Evolutionary conservation across 495 filamentous ascomycete genomes (phyloP).

Genomic region (Lasiosphaeria ovina): DNA sequence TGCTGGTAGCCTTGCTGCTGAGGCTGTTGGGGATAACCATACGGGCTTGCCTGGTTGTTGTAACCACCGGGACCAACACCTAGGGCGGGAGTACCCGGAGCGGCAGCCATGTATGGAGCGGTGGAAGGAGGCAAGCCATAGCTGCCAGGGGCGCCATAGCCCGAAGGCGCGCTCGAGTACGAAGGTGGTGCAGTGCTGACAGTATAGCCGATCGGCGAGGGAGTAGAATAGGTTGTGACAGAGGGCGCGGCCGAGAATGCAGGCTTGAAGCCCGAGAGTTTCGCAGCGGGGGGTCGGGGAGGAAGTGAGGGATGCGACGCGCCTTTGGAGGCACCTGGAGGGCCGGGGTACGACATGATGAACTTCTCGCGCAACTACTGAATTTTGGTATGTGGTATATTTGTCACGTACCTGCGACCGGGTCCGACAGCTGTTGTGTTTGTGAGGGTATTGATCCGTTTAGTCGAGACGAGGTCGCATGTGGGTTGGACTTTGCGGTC

Average conservation of each 20-base stretch:
- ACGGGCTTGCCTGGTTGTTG: constrained; percentile 34
- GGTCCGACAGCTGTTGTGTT: constrained; percentile 6
- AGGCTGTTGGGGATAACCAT: constrained; percentile 45
- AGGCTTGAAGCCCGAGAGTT: constrained; percentile 58
- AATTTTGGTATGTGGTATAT: constrained; percentile 27
- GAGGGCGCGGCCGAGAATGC: constrained; percentile 48
- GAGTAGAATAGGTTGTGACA: constrained; percentile 14
- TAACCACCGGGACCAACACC: constrained; percentile 30
- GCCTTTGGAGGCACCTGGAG: constrained; percentile 73
- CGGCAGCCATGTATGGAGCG: constrained; percentile 35
- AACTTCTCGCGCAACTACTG: constrained; percentile 58
- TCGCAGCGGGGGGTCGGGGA: constrained; percentile 73
- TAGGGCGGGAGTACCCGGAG: constrained; percentile 28
- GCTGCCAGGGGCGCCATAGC: constrained; percentile 35
- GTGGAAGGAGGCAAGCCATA: constrained; percentile 37
- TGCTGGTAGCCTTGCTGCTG: constrained; percentile 15
- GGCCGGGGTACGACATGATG: constrained; percentile 93
- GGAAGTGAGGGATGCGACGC: constrained; percentile 68
- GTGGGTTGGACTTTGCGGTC: too few species aligned
- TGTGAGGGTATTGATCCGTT: neutral
- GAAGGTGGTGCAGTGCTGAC: constrained; percentile 19
- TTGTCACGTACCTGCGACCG: constrained; percentile 51
- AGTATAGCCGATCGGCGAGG: constrained; percentile 29
- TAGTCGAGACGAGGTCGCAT: too few species aligned
- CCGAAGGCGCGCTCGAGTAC: constrained; percentile 21